Base-by-base conservation (phyloP, 1,284 basidiomycete genomes). In the Omphalotus olearius region DNA sequence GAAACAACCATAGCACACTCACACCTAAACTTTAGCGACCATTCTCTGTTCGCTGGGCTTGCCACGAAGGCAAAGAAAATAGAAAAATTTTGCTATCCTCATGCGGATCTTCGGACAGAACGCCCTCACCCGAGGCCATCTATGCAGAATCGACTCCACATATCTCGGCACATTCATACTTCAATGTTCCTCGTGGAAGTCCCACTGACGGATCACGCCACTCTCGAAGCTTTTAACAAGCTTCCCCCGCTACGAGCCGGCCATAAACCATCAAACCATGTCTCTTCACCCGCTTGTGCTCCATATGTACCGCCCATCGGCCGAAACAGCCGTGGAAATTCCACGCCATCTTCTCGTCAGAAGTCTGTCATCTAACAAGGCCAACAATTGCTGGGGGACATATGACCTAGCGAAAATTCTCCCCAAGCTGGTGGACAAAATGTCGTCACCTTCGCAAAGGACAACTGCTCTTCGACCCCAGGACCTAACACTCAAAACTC, bases 211-310 rank as follows among this genome's bases (percentile, higher is more conserved):
- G 43, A 13, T 35, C 49, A 50, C 36, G 43, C 57, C 54, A 54
- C 56, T 57, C 48, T 57, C 57, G 56, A 59, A 54, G 54, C 50
- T 43, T 30, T 28, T 25, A 7, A 28, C 18, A 33, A 46, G 47
- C 53, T 55, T 53, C 57, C 57, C 57, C 57, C 55, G 52, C 47
- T 50, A 41, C 38, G 26, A 41, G 47, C 38, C 37, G 44, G 28
- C 43, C 49, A 37, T 44, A 46, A 18, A 54, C 50, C 47, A 41
- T 52, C 37, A 45, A n/a, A 52, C 48, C 36, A 44, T 39, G 45
- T 37, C 35, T 48, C 25, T 49, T 51, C 53, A 40, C 38, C 33
- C 33, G 25, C 45, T 47, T 47, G 44, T 58, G 43, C 55, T 56
- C 55, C 57, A 3, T n/a, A 52, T 48, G 40, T 39, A 45, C 4